These are phyloP conservation scores for Boletus pseudo-olivaceus DNA, from an alignment of 768 basidiomycete species.

Conservation along the genomic window DNA sequence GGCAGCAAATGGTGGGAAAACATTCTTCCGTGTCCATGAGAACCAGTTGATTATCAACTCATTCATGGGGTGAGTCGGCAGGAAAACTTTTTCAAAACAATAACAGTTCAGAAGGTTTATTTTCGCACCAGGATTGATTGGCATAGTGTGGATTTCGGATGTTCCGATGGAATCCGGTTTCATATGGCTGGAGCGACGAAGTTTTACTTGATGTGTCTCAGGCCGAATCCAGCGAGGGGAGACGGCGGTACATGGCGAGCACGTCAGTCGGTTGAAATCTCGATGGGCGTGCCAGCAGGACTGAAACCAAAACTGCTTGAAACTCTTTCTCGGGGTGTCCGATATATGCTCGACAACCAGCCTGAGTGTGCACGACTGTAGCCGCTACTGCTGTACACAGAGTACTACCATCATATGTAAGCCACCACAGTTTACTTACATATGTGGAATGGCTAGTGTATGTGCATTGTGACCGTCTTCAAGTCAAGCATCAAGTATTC, in stretches of 20 bases:
- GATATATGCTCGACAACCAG: background rate
- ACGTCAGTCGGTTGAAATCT: slow-evolving; percentile 12
- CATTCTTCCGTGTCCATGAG: background rate
- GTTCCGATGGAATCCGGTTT: slow-evolving; percentile 7
- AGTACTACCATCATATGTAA: too few relatives aligned
- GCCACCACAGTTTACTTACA: too few relatives aligned
- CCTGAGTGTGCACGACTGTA: background rate
- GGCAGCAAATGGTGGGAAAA: slow-evolving; percentile 11
- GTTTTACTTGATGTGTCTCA: slow-evolving; percentile 7
- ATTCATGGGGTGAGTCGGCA: slow-evolving; percentile 8
- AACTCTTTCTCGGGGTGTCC: slow-evolving; percentile 5
- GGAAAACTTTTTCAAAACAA: background rate
- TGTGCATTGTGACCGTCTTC: too few relatives aligned
- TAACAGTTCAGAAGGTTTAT: background rate
- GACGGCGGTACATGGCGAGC: slow-evolving; percentile 7
- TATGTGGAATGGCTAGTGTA: too few relatives aligned
- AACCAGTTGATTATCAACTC: slow-evolving; percentile 16
- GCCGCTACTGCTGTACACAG: too few relatives aligned
- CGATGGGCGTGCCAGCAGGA: slow-evolving; percentile 18
- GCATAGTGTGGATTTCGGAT: slow-evolving; percentile 15
- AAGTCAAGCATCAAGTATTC: too few relatives aligned
- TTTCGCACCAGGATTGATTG: slow-evolving; percentile 12
- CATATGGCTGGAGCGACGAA: slow-evolving; percentile 5
- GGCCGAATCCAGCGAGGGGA: slow-evolving; percentile 15
- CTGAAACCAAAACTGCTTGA: slow-evolving; percentile 11